Percentiles rank a stretch among this genome's conserved stretches.
phyloP scores from a whole-genome alignment of 1,139 yeast species.

The Sugiyamaella grinbergsii region DNA sequence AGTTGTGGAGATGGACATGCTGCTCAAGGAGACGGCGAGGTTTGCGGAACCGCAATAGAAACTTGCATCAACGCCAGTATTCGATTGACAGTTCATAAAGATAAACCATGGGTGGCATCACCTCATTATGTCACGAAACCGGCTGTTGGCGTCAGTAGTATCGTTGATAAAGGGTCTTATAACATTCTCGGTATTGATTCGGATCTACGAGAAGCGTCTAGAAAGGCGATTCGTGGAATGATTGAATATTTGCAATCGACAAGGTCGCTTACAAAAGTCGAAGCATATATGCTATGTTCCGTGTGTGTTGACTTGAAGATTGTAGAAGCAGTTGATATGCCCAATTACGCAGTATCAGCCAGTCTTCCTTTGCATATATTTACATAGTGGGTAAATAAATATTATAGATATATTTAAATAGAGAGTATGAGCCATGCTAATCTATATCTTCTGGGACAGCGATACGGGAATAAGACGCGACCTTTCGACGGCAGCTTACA shows the following conservation, averaged over 20 bases:
- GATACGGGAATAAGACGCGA: slow-evolving; percentile 47
- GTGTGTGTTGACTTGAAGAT: slow-evolving; percentile 26
- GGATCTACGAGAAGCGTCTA: slow-evolving; percentile 23
- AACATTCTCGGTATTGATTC: slow-evolving; percentile 24
- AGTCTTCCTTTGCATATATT: slow-evolving; percentile 23
- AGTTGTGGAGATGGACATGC: slow-evolving; percentile 28
- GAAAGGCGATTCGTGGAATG: slow-evolving; percentile 23
- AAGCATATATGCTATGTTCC: slow-evolving; percentile 26
- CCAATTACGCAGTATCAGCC: slow-evolving; percentile 26
- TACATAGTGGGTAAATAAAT: slow-evolving; percentile 4
- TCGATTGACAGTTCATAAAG: slow-evolving; percentile 23
- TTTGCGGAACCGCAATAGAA: slow-evolving; percentile 27
- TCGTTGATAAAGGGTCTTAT: slow-evolving; percentile 23
- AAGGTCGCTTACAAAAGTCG: slow-evolving; percentile 19
- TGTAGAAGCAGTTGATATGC: slow-evolving; percentile 26
- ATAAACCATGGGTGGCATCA: slow-evolving; percentile 23
- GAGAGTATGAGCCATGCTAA: no score
- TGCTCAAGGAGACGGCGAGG: slow-evolving; percentile 28
- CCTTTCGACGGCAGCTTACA: slow-evolving; percentile 78
- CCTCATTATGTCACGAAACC: slow-evolving; percentile 21
- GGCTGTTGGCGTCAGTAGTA: background rate
- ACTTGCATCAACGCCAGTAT: slow-evolving; percentile 24
- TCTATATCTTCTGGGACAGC: slow-evolving; percentile 11
- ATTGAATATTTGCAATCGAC: slow-evolving; percentile 20
- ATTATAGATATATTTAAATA: background rate